A percentile compares a stretch with the other conserved stretches of the same genome.
Evolutionary conservation across 1,284 basidiomycete genomes (phyloP).

Genomic region (Moesziomyces sp.): DNA sequence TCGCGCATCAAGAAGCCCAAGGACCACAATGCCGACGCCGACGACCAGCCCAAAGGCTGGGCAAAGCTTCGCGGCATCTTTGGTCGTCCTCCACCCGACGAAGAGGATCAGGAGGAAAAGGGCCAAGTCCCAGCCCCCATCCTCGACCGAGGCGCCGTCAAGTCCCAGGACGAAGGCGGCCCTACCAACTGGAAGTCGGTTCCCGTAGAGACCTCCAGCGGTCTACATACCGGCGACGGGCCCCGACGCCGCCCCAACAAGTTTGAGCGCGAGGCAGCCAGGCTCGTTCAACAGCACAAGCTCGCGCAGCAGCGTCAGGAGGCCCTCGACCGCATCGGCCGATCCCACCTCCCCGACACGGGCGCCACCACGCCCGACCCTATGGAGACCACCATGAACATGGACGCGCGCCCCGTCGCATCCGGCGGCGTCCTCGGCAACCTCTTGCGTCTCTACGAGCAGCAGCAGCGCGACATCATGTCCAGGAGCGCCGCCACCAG

Average conservation of each 20-base stretch:
- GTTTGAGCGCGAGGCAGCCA: slow-evolving; percentile 62
- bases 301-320: slow-evolving; percentile 47
- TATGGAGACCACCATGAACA: slow-evolving; percentile 55
- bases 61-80: slow-evolving; percentile 57
- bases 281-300: slow-evolving; percentile 60
- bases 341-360: slow-evolving; percentile 56
- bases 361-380: slow-evolving; percentile 61
- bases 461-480: slow-evolving; percentile 53
- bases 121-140: slow-evolving; percentile 17
- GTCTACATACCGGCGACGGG: slow-evolving; percentile 53
- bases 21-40: slow-evolving; percentile 15
- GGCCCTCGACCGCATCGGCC: slow-evolving; percentile 47
- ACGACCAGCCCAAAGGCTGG: slow-evolving; percentile 56
- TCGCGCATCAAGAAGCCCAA: slow-evolving; percentile 37
- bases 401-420: slow-evolving; percentile 60
- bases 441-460: slow-evolving; percentile 64
- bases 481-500: slow-evolving; percentile 33
- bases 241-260: slow-evolving; percentile 54
- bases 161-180: slow-evolving; percentile 48
- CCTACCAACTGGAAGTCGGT: slow-evolving; percentile 66
- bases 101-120: slow-evolving; percentile 46
- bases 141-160: slow-evolving; percentile 9
- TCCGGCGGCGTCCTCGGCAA: slow-evolving; percentile 64
- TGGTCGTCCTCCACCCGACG: slow-evolving; percentile 34
- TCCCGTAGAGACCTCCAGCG: slow-evolving; percentile 64